phyloP scores from a whole-genome alignment of 495 filamentous ascomycete genomes.

The Aspergillus cristatus region DNA sequence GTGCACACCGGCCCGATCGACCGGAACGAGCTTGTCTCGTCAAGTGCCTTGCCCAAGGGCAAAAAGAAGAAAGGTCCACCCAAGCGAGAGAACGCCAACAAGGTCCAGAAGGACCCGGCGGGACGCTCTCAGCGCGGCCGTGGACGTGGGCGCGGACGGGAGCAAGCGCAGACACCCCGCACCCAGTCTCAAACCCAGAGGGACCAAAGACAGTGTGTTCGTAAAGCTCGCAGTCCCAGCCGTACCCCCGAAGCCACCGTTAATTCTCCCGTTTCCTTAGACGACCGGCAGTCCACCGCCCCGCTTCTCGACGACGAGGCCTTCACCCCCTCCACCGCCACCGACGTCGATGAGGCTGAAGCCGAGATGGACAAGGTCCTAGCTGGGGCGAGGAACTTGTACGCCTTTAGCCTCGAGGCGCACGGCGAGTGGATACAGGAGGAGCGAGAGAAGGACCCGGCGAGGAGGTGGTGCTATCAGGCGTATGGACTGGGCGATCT shows the following conservation, averaged over 20 bases:
- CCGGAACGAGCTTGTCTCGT: not conserved
- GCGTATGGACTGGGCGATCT: too few species aligned
- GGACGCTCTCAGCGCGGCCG: too few species aligned
- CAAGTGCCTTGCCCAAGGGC: not conserved
- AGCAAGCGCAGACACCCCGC: not conserved
- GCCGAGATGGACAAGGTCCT: not conserved
- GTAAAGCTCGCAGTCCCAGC: too few species aligned
- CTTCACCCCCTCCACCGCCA: not conserved
- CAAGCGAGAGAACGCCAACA: slow-evolving; percentile 1
- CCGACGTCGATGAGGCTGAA: not conserved
- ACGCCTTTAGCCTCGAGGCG: slow-evolving; percentile 1
- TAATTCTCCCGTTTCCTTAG: not conserved
- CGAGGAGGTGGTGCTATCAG: not conserved
- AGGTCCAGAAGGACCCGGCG: too few species aligned
- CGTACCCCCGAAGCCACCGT: not conserved
- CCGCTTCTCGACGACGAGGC: not conserved
- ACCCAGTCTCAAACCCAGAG: too few species aligned
- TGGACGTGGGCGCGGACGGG: too few species aligned
- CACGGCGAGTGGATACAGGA: not conserved
- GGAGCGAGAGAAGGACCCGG: not conserved
- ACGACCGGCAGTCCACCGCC: too few species aligned
- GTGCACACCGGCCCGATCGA: slow-evolving; percentile 4
- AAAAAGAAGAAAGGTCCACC: not conserved
- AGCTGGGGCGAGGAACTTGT: slow-evolving; percentile 1
- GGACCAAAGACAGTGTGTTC: too few species aligned